phyloP scores from a whole-genome alignment of 2,329 filamentous ascomycete genomes.

The Claviceps pazoutovae region DNA sequence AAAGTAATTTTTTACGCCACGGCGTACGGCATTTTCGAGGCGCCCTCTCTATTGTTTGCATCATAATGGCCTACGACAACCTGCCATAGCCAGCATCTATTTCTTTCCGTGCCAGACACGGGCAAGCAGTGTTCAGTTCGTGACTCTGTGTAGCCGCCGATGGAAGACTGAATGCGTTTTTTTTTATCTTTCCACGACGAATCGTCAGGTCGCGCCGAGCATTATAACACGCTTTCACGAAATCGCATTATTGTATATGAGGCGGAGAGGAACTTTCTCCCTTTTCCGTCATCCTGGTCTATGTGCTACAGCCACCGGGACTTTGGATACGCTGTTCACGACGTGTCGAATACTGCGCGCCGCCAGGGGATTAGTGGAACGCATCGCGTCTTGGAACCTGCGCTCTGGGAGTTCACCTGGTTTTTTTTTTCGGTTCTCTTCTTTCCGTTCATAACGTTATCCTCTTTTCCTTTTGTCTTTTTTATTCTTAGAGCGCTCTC shows the following conservation, averaged over 20 bases:
- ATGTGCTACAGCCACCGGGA: background rate
- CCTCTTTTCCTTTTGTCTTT: background rate
- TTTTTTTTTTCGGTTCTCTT: background rate
- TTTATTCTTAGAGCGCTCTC: background rate
- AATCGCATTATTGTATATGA: background rate
- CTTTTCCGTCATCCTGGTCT: background rate
- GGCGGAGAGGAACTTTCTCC: background rate
- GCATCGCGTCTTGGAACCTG: background rate
- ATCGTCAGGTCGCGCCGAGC: background rate
- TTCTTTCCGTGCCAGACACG: background rate
- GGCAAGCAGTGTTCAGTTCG: background rate
- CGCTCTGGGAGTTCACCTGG: background rate
- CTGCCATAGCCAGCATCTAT: background rate
- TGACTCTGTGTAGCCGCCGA: background rate
- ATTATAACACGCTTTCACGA: background rate
- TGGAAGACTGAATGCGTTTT: background rate
- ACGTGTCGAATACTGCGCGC: background rate
- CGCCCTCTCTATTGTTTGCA: background rate
- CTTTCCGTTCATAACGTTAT: no score
- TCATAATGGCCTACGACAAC: background rate
- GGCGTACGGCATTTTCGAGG: background rate
- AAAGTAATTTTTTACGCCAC: background rate
- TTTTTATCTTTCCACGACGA: background rate
- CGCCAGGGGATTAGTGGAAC: background rate
- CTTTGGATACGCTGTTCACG: constrained; percentile 1